A percentile compares a stretch with the other conserved stretches of the same genome.
phyloP scores from a whole-genome alignment of 2,329 filamentous ascomycete genomes.

The Fusarium praegraminearum region DNA sequence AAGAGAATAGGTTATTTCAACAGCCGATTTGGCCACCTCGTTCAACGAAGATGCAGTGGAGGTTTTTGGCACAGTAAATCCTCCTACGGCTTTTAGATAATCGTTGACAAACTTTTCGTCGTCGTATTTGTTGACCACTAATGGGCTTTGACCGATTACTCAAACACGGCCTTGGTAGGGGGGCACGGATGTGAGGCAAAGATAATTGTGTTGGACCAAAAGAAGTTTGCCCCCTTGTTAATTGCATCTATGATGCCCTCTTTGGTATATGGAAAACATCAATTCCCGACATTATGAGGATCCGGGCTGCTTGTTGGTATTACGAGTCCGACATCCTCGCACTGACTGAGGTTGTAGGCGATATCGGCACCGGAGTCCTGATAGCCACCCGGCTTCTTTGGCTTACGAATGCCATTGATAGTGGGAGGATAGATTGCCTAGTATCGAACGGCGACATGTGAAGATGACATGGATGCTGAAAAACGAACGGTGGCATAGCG shows the following conservation, averaged over 20 bases:
- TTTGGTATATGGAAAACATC: constrained; percentile 40
- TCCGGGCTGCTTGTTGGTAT: constrained; percentile 14
- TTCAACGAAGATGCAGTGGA: constrained; percentile 47
- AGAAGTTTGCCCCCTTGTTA: constrained; percentile 56
- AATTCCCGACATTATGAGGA: constrained; percentile 23
- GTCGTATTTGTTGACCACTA: constrained; percentile 61
- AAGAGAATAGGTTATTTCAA: background rate
- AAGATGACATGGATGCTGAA: background rate
- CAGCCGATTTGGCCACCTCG: background rate
- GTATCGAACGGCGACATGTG: background rate
- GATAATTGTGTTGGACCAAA: constrained; percentile 64
- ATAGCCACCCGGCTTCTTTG: background rate
- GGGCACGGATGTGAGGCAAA: constrained; percentile 59
- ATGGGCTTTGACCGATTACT: constrained; percentile 61
- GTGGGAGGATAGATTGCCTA: background rate
- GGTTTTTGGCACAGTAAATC: constrained; percentile 56
- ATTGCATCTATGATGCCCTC: constrained; percentile 49
- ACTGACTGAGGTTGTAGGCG: background rate
- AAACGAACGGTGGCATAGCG: background rate
- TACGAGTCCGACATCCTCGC: constrained; percentile 11
- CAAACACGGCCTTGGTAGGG: constrained; percentile 49
- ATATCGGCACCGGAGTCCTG: background rate
- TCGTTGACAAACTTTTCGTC: constrained; percentile 63
- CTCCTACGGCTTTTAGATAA: constrained; percentile 52
- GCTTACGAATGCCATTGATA: background rate